Evolutionary conservation across 1,284 basidiomycete genomes (phyloP).

Genomic region (Ustilago tritici): DNA sequence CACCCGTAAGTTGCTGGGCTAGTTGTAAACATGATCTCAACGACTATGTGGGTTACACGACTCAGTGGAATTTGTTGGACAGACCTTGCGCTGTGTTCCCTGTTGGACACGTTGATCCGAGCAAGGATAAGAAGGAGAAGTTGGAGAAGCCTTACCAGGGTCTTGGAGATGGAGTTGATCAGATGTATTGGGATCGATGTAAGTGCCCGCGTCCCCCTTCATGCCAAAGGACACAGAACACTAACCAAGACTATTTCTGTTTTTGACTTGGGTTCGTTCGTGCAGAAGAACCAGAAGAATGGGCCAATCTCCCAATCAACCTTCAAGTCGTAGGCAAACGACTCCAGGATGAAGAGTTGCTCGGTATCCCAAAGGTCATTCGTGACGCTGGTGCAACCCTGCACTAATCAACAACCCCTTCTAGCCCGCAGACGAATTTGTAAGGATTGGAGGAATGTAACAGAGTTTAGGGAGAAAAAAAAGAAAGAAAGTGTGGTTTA

Average conservation of each 20-base stretch:
- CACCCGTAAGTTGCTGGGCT: conserved; percentile 73
- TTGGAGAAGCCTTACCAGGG: conserved; percentile 24
- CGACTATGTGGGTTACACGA: conserved; percentile 59
- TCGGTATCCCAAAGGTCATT: conserved; percentile 70
- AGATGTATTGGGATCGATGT: conserved; percentile 28
- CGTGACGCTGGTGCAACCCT: conserved; percentile 46
- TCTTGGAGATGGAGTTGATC: conserved; percentile 12
- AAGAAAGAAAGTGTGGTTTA: background rate
- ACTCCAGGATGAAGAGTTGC: conserved; percentile 79
- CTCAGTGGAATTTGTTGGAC: conserved; percentile 32
- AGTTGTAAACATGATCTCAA: conserved; percentile 74
- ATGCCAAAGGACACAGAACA: background rate
- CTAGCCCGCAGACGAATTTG: background rate
- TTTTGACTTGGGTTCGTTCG: background rate
- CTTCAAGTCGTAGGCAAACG: conserved; percentile 79
- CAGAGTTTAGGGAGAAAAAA: background rate
- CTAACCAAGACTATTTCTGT: background rate
- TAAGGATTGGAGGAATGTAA: background rate
- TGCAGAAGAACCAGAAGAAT: conserved; percentile 69
- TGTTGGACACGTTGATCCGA: conserved; percentile 68
- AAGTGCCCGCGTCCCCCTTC: background rate
- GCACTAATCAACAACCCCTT: background rate
- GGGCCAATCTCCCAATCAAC: conserved; percentile 76
- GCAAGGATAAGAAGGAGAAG: conserved; percentile 73
- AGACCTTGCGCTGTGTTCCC: conserved; percentile 74